A percentile compares a stretch with the other conserved stretches of the same genome.
Evolutionary conservation across 2,329 filamentous ascomycete genomes (phyloP).

Genomic region (Rhinocladiella mackenziei): DNA sequence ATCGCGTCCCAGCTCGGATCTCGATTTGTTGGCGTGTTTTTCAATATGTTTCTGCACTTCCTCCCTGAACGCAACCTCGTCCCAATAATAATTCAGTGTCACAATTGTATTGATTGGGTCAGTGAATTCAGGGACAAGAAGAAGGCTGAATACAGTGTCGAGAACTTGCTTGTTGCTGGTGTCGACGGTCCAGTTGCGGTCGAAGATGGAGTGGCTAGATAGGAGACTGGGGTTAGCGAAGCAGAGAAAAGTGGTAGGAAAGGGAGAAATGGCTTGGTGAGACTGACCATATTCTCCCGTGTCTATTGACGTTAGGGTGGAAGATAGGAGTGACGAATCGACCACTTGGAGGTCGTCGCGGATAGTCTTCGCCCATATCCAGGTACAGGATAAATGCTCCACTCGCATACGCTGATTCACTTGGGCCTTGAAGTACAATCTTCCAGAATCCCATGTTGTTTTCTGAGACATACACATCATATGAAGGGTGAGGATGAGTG

Average conservation of each 20-base stretch:
- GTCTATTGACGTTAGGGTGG: constrained; percentile 40
- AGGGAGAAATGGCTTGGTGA: background rate
- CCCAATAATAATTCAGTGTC: constrained; percentile 27
- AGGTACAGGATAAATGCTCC: constrained; percentile 38
- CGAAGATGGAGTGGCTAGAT: constrained; percentile 19
- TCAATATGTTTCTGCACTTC: constrained; percentile 23
- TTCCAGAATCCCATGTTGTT: constrained; percentile 42
- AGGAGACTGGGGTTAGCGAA: background rate
- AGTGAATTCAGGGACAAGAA: constrained; percentile 34
- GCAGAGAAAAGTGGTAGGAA: background rate
- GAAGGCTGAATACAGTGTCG: constrained; percentile 36
- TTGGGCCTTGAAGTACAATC: constrained; percentile 37
- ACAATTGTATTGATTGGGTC: constrained; percentile 31
- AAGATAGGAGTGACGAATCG: constrained; percentile 38
- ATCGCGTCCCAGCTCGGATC: constrained; percentile 8
- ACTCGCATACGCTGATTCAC: constrained; percentile 32
- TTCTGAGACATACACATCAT: constrained; percentile 41
- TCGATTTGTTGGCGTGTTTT: constrained; percentile 21
- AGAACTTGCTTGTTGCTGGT: constrained; percentile 34
- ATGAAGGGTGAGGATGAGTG: constrained; percentile 32
- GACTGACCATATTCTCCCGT: constrained; percentile 37
- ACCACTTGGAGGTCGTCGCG: constrained; percentile 34
- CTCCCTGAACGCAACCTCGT: constrained; percentile 26
- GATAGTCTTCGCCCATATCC: constrained; percentile 37
- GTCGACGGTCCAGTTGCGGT: constrained; percentile 37